Percentiles rank a stretch among this genome's conserved stretches.
Evolutionary conservation across 2,329 filamentous ascomycete species (phyloP).

Genomic region (Leptographium radiaticola): DNA sequence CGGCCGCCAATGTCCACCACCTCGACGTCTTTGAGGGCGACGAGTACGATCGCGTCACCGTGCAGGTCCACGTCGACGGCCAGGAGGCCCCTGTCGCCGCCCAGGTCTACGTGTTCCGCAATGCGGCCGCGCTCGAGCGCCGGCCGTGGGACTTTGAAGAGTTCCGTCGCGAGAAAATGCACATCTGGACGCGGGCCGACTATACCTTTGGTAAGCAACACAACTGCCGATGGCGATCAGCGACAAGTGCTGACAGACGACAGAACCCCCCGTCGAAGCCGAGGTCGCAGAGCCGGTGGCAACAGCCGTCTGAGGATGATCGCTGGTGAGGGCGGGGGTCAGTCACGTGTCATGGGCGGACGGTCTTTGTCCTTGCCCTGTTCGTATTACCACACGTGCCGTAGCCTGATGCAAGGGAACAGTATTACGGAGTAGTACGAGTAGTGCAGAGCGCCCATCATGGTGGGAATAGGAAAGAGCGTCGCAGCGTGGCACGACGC

Average conservation of each 20-base stretch:
- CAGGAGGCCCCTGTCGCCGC: constrained; percentile 32
- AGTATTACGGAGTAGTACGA: too few relatives aligned
- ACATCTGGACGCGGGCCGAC: constrained; percentile 37
- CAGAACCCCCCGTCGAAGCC: too few relatives aligned
- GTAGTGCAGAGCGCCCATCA: too few relatives aligned
- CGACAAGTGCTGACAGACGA: not conserved
- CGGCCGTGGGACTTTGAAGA: constrained; percentile 80
- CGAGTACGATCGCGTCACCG: constrained; percentile 51
- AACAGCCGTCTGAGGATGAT: not conserved
- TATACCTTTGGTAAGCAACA: constrained; percentile 22
- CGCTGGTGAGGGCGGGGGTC: too few relatives aligned
- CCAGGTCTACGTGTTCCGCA: constrained; percentile 52
- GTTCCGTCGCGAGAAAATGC: constrained; percentile 64
- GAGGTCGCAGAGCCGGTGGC: not conserved
- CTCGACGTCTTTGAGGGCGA: constrained; percentile 73
- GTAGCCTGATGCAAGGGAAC: too few relatives aligned
- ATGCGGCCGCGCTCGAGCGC: constrained; percentile 43
- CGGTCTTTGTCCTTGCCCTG: too few relatives aligned
- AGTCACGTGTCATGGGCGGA: too few relatives aligned
- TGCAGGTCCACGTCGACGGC: constrained; percentile 35
- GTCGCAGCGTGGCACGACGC: too few relatives aligned
- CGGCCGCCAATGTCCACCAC: constrained; percentile 58
- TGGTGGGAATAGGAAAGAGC: too few relatives aligned
- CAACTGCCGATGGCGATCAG: constrained; percentile 15
- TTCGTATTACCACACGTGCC: too few relatives aligned